Evolutionary conservation across 2,329 filamentous ascomycete species (phyloP).

Genomic region (Ceratocystis papillata): DNA sequence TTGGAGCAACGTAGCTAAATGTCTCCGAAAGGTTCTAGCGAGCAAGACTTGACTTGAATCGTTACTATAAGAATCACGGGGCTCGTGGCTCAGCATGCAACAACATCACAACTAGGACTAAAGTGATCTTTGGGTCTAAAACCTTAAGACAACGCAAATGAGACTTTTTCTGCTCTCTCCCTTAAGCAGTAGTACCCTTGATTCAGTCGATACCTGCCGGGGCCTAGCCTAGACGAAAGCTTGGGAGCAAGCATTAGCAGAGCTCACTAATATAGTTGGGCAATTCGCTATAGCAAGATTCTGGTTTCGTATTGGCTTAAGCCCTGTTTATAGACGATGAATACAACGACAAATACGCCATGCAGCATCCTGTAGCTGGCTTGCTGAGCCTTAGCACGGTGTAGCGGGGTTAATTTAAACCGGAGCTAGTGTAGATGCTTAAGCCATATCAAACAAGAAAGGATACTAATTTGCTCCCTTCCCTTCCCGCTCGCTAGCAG

Average conservation of each 20-base stretch:
- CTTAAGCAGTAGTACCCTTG: no score
- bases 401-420: background rate
- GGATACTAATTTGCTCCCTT: background rate
- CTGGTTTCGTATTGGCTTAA: background rate
- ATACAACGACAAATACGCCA: no score
- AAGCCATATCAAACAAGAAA: background rate
- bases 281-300: background rate
- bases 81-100: background rate
- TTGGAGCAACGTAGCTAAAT: background rate
- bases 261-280: background rate
- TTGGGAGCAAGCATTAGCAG: no score
- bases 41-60: background rate
- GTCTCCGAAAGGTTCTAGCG: background rate
- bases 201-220: no score
- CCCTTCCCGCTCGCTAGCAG: background rate
- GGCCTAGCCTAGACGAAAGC: no score
- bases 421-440: background rate
- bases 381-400: background rate
- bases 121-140: no score
- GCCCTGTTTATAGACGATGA: background rate
- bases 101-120: background rate
- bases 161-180: no score
- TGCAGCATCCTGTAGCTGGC: background rate
- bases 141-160: no score
- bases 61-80: no score